A percentile compares a stretch with the other conserved stretches of the same genome.
phyloP scores from a whole-genome alignment of 768 basidiomycete genomes.

The Neoboletus magnificus region DNA sequence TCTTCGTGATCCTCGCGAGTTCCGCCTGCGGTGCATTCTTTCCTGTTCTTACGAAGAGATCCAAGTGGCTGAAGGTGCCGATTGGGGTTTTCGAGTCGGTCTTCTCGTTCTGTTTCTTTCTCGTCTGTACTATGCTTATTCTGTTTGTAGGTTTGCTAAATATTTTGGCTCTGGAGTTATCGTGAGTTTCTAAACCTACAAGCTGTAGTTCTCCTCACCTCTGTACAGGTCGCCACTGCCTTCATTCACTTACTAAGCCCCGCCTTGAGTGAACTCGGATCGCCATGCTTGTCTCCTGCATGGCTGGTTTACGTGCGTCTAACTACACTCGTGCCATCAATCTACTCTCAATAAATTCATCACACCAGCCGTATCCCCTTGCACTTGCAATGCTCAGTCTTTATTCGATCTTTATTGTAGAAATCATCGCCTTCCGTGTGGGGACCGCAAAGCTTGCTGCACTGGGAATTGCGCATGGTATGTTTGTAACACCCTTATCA shows the following conservation, averaged over 20 bases:
- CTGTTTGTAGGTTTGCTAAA: constrained; percentile 63
- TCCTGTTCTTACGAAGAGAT: constrained; percentile 60
- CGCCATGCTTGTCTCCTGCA: constrained; percentile 60
- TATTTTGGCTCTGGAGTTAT: constrained; percentile 91
- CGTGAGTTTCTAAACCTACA: constrained; percentile 40
- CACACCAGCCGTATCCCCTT: constrained; percentile 71
- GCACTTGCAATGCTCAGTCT: constrained; percentile 80
- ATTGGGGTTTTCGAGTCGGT: constrained; percentile 62
- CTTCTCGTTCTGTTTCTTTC: neutral
- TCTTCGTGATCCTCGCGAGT: constrained; percentile 69
- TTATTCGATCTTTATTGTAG: constrained; percentile 79
- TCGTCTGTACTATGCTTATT: constrained; percentile 1
- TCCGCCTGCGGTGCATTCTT: constrained; percentile 64
- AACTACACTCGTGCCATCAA: neutral
- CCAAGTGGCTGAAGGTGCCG: constrained; percentile 41
- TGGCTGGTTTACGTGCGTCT: constrained; percentile 74
- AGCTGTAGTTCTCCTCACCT: neutral
- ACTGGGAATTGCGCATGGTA: constrained; percentile 64
- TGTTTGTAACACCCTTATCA: constrained; percentile 6
- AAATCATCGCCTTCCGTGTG: constrained; percentile 84
- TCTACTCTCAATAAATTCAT: neutral
- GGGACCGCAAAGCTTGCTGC: constrained; percentile 69
- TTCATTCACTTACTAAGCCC: constrained; percentile 83
- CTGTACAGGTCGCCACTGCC: constrained; percentile 74
- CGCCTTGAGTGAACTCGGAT: constrained; percentile 66